Evolutionary conservation across 1,139 yeast genomes (phyloP).

Genomic region (Barnettozyma hawaiiensis): DNA sequence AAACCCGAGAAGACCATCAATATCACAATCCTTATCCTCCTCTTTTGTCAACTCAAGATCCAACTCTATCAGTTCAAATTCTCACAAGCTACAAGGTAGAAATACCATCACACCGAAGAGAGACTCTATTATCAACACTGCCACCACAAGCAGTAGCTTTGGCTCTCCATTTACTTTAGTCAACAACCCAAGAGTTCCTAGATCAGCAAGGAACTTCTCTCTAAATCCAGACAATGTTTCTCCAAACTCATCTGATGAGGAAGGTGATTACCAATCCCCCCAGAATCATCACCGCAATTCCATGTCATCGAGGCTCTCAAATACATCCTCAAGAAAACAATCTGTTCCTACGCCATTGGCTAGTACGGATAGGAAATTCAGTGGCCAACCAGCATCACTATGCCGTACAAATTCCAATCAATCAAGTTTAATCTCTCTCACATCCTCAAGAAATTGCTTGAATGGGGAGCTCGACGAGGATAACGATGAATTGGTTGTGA

Average conservation of each 20-base stretch:
- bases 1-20: conserved; percentile 53
- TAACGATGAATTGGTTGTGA: conserved; percentile 27
- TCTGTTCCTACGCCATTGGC: background rate
- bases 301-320: conserved; percentile 9
- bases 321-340: background rate
- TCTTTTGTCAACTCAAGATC: conserved; percentile 27
- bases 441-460: conserved; percentile 7
- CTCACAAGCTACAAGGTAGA: conserved; percentile 2
- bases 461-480: conserved; percentile 4
- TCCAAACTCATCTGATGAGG: conserved; percentile 27
- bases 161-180: conserved; percentile 12
- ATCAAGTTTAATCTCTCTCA: conserved; percentile 9
- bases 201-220: conserved; percentile 19
- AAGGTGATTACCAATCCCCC: conserved; percentile 18
- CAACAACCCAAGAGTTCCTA: conserved; percentile 9
- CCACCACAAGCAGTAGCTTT: conserved; percentile 2
- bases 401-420: conserved; percentile 10
- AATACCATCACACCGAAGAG: conserved; percentile 17
- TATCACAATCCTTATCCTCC: conserved; percentile 34
- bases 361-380: background rate
- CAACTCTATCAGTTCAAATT: conserved; percentile 12
- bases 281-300: conserved; percentile 9
- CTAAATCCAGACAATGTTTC: conserved; percentile 20
- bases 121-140: conserved; percentile 6
- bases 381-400: background rate